phyloP scores from a whole-genome alignment of 1,139 yeast species.

The Geotrichum klebahnii region DNA sequence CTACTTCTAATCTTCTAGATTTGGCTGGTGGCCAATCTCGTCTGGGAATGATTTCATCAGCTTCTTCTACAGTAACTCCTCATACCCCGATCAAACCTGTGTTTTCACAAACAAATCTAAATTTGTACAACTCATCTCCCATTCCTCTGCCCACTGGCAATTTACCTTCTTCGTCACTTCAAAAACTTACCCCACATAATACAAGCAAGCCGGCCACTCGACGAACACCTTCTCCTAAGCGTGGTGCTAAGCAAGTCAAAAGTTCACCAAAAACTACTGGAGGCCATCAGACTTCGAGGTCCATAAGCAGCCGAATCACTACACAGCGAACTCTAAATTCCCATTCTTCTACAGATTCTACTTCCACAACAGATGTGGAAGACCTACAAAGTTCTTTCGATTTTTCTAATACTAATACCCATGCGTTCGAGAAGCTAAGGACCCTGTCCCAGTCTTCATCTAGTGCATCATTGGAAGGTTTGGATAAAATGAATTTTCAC shows the following conservation, averaged over 20 bases:
- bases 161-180: constrained; percentile 7
- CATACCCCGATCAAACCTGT: constrained; percentile 21
- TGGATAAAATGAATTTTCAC: neutral
- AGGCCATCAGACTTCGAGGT: neutral
- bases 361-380: constrained; percentile 8
- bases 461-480: constrained; percentile 1
- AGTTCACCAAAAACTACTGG: constrained; percentile 9
- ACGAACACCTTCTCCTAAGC: constrained; percentile 25
- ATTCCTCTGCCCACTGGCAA: constrained; percentile 1
- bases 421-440: neutral
- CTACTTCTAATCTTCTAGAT: constrained; percentile 12
- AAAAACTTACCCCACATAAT: constrained; percentile 8
- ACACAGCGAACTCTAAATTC: constrained; percentile 4
- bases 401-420: constrained; percentile 1
- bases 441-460: neutral
- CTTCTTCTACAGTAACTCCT: constrained; percentile 12
- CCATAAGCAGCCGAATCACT: neutral
- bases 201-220: constrained; percentile 15
- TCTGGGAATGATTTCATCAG: neutral
- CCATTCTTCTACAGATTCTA: constrained; percentile 12
- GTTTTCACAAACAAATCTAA: constrained; percentile 16
- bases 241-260: constrained; percentile 12
- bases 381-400: constrained; percentile 13
- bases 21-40: neutral
- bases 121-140: constrained; percentile 12